phyloP scores from a whole-genome alignment of 208 protist genomes.

The Trypanosoma mega region DNA sequence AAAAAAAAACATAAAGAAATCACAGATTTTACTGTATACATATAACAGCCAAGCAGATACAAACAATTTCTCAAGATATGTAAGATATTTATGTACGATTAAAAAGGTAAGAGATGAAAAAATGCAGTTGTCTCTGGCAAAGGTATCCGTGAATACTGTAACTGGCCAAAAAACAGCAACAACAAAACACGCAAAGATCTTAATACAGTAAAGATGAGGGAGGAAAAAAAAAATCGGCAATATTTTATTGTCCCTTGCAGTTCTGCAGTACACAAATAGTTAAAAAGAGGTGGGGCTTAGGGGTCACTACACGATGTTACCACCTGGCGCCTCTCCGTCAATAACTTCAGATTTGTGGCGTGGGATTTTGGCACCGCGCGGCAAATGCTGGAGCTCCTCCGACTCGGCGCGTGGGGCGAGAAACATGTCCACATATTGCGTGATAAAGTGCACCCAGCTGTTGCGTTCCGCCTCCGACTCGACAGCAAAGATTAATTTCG shows the following conservation, averaged over 20 bases:
- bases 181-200: no score
- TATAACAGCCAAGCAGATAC: neutral
- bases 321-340: constrained; percentile 62
- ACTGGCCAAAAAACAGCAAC: no score
- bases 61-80: neutral
- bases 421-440: constrained; percentile 69
- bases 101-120: neutral
- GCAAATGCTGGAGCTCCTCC: constrained; percentile 42
- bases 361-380: constrained; percentile 33
- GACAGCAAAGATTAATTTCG: constrained; percentile 49
- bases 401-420: constrained; percentile 50
- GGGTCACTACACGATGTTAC: constrained; percentile 27
- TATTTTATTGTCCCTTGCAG: no score
- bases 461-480: constrained; percentile 34
- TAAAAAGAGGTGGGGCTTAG: neutral
- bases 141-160: no score
- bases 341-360: constrained; percentile 48
- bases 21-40: neutral
- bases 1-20: neutral
- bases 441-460: constrained; percentile 63
- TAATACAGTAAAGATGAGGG: neutral
- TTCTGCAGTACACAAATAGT: neutral
- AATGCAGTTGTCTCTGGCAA: neutral
- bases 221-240: constrained; percentile 1
- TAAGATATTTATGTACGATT: neutral